Percentiles rank a stretch among this genome's conserved stretches.
These are phyloP conservation scores for Stemphylium lycopersici DNA, from an alignment of 2,329 filamentous ascomycete genomes.

Conservation along the genomic window DNA sequence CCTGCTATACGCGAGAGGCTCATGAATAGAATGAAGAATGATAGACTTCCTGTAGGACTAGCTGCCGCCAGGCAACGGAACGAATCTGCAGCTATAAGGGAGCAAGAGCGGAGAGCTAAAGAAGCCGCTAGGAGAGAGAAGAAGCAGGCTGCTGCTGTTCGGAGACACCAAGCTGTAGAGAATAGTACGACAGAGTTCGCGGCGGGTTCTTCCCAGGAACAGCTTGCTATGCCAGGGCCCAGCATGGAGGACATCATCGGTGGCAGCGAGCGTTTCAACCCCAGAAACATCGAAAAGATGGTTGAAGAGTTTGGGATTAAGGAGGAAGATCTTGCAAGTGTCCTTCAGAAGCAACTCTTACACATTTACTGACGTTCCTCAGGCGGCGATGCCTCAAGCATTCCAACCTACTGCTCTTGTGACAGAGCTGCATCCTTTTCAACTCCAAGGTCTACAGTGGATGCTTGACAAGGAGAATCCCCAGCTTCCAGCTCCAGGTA, in stretches of 20 bases:
- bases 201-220: constrained; percentile 33
- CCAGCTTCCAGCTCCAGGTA: constrained; percentile 63
- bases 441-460: constrained; percentile 79
- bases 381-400: constrained; percentile 72
- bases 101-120: constrained; percentile 57
- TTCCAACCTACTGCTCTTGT: constrained; percentile 69
- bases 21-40: constrained; percentile 66
- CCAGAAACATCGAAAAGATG: constrained; percentile 67
- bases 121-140: constrained; percentile 41
- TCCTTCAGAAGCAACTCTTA: neutral
- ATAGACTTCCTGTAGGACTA: constrained; percentile 62
- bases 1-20: constrained; percentile 59
- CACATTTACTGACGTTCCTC: constrained; percentile 14
- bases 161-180: constrained; percentile 33
- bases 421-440: constrained; percentile 77
- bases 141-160: constrained; percentile 37
- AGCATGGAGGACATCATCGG: constrained; percentile 69
- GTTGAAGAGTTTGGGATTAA: constrained; percentile 73
- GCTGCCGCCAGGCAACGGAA: constrained; percentile 54
- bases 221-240: constrained; percentile 46
- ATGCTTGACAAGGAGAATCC: constrained; percentile 78
- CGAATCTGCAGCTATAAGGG: constrained; percentile 62
- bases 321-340: constrained; percentile 65
- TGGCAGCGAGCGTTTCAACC: constrained; percentile 70
- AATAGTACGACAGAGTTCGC: constrained; percentile 34